Percentiles rank a stretch among this genome's conserved stretches.
Evolutionary conservation across 805 yeast genomes (phyloP).

Genomic region (Zygoascus bituminiphila): DNA sequence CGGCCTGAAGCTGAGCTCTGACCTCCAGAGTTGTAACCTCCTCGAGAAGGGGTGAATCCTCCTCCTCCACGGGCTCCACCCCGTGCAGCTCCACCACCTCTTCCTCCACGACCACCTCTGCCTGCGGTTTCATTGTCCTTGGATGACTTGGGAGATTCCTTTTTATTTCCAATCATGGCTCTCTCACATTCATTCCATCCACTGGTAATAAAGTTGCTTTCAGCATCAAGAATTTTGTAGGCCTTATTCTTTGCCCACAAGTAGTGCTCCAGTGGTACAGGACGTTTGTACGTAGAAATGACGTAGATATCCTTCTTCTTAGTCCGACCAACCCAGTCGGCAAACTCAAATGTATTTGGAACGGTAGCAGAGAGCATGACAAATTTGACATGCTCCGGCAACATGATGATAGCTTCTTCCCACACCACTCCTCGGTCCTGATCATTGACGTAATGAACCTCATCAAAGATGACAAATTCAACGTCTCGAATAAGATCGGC

Average conservation of each 20-base stretch:
- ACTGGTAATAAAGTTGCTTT: slow-evolving; percentile 56
- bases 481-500: slow-evolving; percentile 95
- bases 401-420: slow-evolving; percentile 98
- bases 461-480: slow-evolving; percentile 95
- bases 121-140: slow-evolving; percentile 38
- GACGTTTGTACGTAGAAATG: slow-evolving; percentile 92
- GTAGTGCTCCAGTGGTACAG: slow-evolving; percentile 85
- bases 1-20: slow-evolving; percentile 1
- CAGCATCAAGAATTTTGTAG: slow-evolving; percentile 65
- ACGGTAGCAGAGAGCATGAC: slow-evolving; percentile 92
- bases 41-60: slow-evolving; percentile 13
- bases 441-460: slow-evolving; percentile 96
- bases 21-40: slow-evolving; percentile 24
- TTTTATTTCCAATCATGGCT: background rate
- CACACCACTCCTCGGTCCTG: slow-evolving; percentile 97
- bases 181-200: slow-evolving; percentile 40
- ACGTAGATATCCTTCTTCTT: slow-evolving; percentile 94
- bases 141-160: slow-evolving; percentile 14
- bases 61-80: slow-evolving; percentile 29
- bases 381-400: slow-evolving; percentile 92
- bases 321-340: slow-evolving; percentile 97
- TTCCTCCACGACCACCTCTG: slow-evolving; percentile 32
- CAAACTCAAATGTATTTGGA: slow-evolving; percentile 97
- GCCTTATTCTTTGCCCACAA: slow-evolving; percentile 74
- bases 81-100: slow-evolving; percentile 28